Conservation (phyloP, 2,329 filamentous ascomycete species). For the Thielaviopsis punctulata region DNA sequence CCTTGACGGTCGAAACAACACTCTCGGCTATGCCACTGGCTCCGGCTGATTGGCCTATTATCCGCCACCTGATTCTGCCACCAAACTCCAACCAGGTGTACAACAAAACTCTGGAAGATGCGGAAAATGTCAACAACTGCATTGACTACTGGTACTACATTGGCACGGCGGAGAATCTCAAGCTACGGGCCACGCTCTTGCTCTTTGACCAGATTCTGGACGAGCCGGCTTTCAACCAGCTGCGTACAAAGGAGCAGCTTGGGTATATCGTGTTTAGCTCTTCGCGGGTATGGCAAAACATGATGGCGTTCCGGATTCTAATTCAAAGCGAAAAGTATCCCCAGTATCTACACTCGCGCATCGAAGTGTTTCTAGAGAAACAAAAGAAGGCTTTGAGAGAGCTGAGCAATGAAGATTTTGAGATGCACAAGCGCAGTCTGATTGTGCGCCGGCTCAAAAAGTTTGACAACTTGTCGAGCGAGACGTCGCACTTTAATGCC, state of each 20-base stretch:
- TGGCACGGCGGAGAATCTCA: constrained; percentile 51
- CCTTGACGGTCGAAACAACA: constrained; percentile 62
- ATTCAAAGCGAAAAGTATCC: constrained; percentile 84
- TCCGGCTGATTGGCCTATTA: constrained; percentile 60
- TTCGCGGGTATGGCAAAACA: constrained; percentile 52
- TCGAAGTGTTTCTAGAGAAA: constrained; percentile 62
- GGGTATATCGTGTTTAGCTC: constrained; percentile 92
- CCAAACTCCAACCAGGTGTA: constrained; percentile 72
- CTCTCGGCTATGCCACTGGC: constrained; percentile 60
- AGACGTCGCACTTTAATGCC: constrained; percentile 57
- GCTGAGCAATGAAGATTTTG: constrained; percentile 74
- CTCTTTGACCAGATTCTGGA: constrained; percentile 80
- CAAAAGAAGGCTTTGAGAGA: constrained; percentile 49
- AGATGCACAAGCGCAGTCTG: constrained; percentile 77
- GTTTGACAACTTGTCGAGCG: constrained; percentile 76
- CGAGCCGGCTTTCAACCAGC: constrained; percentile 84
- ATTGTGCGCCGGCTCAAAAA: constrained; percentile 80
- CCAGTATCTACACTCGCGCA: constrained; percentile 69
- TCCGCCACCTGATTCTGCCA: constrained; percentile 60
- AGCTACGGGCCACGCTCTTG: constrained; percentile 56
- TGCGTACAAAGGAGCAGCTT: constrained; percentile 91
- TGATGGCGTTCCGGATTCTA: constrained; percentile 71
- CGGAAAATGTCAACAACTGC: constrained; percentile 76
- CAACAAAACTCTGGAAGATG: constrained; percentile 63
- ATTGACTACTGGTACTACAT: constrained; percentile 63